These are phyloP conservation scores for Ambrosia artemisiifolia DNA, from an alignment of 129 eudicot genomes.

Conservation along the genomic window DNA sequence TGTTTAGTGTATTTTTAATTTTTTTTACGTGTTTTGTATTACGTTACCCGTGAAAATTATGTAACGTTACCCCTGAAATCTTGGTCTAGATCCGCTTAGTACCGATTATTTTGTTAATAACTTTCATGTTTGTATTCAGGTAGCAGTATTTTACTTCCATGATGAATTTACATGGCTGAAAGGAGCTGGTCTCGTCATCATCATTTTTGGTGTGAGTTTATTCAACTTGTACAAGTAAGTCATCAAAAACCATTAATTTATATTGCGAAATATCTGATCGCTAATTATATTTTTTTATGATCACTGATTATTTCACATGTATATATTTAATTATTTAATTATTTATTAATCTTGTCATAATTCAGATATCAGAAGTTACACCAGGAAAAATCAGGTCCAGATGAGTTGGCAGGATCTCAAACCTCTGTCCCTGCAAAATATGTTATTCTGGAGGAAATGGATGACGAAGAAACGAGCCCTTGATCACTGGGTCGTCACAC, in stretches of 20 bases:
- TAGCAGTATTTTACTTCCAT: conserved; percentile 93
- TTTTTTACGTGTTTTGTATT: too few species aligned
- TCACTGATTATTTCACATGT: not conserved
- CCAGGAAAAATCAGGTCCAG: conserved; percentile 39
- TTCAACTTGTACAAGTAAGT: conserved; percentile 98
- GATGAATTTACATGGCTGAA: conserved; percentile 93
- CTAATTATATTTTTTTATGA: not conserved
- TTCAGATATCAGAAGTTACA: conserved; percentile 72
- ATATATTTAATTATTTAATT: not conserved
- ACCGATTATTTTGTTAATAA: conserved; percentile 2
- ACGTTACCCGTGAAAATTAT: too few species aligned
- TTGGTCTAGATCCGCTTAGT: too few species aligned
- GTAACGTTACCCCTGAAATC: too few species aligned
- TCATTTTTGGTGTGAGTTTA: conserved; percentile 84
- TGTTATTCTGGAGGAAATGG: conserved; percentile 76
- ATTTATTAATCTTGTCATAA: not conserved
- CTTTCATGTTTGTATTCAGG: conserved; percentile 43
- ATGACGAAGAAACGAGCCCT: conserved; percentile 53
- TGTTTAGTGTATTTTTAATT: too few species aligned
- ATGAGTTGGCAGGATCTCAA: conserved; percentile 31
- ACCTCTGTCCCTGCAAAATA: conserved; percentile 48
- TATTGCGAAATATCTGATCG: not conserved
- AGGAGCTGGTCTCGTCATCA: conserved; percentile 76
- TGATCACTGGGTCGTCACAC: conserved; percentile 9
- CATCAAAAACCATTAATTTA: not conserved